Conservation (phyloP, 495 filamentous ascomycete genomes). For the Cenococcum geophilum region DNA sequence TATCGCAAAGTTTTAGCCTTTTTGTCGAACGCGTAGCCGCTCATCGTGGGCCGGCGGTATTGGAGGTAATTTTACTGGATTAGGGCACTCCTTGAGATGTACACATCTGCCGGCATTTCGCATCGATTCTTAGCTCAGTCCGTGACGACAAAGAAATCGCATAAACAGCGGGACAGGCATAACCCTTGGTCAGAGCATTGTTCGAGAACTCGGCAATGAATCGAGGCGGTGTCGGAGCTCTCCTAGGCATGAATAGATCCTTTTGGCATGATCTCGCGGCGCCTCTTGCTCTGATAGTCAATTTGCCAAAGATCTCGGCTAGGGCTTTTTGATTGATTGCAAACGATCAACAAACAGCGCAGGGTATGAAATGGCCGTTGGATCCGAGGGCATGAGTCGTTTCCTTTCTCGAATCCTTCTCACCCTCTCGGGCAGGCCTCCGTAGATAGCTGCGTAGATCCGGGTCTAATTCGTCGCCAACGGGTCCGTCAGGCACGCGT, state of each 20-base stretch:
- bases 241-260: slow-evolving; percentile 3
- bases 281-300: background rate
- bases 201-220: slow-evolving; percentile 1
- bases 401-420: slow-evolving; percentile 1
- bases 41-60: no score
- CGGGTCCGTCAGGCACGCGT: slow-evolving; percentile 3
- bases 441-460: slow-evolving; percentile 2
- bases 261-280: background rate
- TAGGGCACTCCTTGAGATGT: no score
- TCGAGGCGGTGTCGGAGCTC: background rate
- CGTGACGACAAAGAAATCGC: slow-evolving; percentile 1
- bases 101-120: no score
- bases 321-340: background rate
- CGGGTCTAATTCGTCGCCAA: background rate
- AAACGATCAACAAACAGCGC: background rate
- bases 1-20: background rate
- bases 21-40: no score
- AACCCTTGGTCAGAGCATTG: background rate
- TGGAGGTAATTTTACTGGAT: no score
- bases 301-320: background rate
- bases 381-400: background rate
- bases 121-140: slow-evolving; percentile 1
- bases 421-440: background rate
- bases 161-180: slow-evolving; percentile 6
- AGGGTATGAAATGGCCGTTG: background rate